Evolutionary conservation across 495 filamentous ascomycete genomes (phyloP), one percentile per base, ranked within the genome.

Genomic region (Tuber borchii): DNA sequence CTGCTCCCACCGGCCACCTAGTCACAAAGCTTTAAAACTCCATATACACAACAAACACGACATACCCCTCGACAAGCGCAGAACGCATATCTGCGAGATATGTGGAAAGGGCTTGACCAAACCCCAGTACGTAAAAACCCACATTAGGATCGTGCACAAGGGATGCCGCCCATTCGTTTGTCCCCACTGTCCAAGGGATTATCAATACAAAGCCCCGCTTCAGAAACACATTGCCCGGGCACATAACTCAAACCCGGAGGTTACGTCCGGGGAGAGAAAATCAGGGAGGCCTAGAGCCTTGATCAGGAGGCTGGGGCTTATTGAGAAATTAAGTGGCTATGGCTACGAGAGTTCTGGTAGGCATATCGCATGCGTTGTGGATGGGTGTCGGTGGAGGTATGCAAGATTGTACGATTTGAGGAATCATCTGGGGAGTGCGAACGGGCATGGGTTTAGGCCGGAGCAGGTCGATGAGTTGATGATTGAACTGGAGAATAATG

Each of bases 121-220:
- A 80, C 89, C 87, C 75, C 90, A 90, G 1, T 97, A 97, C 81
- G 86, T 97, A 34, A 91, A 90, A 43, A 88, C 90, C 0, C 95
- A 99, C 80, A 86, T 93, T 73, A 89, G 90, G 37, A 90, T 88
- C 6, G 90, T 91, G 1, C 95, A 99, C 80, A 86, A 91, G 74
- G 89, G 90, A 40, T 84, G 77, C 17, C 79, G 79, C 26, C 81
- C 78, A 7, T 83, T 81, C 44, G n/a, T 51, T 37, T 83, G 81
- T 44, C 70, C 76, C 12, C 44, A 80, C 17, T 83, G 81, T 69
- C 71, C 70, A 17, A 75, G 76, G 75, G 37, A 75, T 43, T 83
- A 79, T 43, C 78, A 76, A 40, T 79, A 83, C 61, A 83, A 81
- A 43, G 69, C 78, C 22, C 71, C 77, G 17, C 74, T 83, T 40